Evolutionary conservation across 306 rosid genomes (phyloP).

Genomic region (Vachellia pachyceras): DNA sequence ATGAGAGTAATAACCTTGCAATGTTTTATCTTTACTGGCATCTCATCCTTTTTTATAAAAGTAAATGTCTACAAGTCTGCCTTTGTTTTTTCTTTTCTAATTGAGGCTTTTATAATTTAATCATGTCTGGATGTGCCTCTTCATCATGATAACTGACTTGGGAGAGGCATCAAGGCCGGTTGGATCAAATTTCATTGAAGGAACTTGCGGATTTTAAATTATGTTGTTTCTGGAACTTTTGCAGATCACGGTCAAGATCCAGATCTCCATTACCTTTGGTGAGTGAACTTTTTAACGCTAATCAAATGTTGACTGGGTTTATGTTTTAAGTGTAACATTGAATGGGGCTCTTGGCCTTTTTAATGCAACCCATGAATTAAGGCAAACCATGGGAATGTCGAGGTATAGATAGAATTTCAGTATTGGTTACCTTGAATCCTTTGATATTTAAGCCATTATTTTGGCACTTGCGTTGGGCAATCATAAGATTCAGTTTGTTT

Average conservation of each 20-base stretch:
- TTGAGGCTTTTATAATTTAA: conserved; percentile 57
- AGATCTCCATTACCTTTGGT: conserved; percentile 87
- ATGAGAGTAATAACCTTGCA: no score
- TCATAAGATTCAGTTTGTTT: background rate
- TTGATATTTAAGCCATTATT: background rate
- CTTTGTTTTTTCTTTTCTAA: conserved; percentile 16
- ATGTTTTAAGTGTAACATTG: conserved; percentile 23
- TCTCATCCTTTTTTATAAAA: conserved; percentile 44
- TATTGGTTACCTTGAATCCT: background rate
- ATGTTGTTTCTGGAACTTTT: conserved; percentile 99
- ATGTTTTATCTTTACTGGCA: conserved; percentile 43
- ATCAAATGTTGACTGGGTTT: conserved; percentile 20
- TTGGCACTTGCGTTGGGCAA: background rate
- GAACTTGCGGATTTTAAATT: conserved; percentile 89
- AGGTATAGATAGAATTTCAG: conserved; percentile 14
- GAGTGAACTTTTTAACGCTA: conserved; percentile 46
- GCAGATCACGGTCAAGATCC: conserved; percentile 99
- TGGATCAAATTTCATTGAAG: conserved; percentile 82
- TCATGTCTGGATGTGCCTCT: conserved; percentile 54
- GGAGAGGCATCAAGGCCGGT: conserved; percentile 96
- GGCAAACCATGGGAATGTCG: background rate
- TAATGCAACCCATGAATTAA: conserved; percentile 3
- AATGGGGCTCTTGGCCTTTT: conserved; percentile 22
- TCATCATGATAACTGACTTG: conserved; percentile 70
- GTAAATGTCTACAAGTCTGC: conserved; percentile 37